Evolutionary conservation across 306 rosid species (phyloP), one percentile per base, ranked within the genome.

Genomic region (Begonia peltatifolia): DNA sequence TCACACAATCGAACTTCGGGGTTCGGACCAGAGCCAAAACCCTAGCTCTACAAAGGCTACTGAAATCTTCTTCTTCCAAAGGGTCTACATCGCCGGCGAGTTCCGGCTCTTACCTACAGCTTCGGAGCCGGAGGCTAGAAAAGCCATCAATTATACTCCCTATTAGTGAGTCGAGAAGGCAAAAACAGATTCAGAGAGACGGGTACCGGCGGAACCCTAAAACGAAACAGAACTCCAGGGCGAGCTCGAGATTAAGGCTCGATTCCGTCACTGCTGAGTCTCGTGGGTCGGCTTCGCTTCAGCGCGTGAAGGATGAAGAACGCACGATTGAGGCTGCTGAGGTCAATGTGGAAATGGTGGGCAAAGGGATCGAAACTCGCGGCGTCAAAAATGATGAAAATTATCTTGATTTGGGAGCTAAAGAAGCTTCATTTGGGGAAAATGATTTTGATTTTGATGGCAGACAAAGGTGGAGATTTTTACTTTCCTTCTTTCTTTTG

Each of bases 21-120:
- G 99, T 90, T 25, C 76, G 93, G 20, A 90, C 99, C 30, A 85
- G 99, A 9, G 95, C 99, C 61, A 84, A 81, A 77, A 90, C 96
- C 78, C 81, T 86, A 67, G 99, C 99, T 12, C 76, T 83, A 2
- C 63, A 66, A 50, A 48, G 69, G 7, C 80, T 75, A 18, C 82
- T 76, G 65, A 76, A 74, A 15, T 68, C 74, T 0, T 73, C 68
- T 30, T 14, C 72, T 22, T 50, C 63, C 8, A 30, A 30, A 2
- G 20, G 74, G 0, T 56, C 72, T 2, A 41, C 74, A 1, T 20
- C 84, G 16, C 62, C 73, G 18, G 36, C 66, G 4, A 14, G 57
- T 23, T 62, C 79, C 0, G 80, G 68, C 6, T 84, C 95, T 14
- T 90, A 83, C 56, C 87, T 86, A 6, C 94, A 86, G 78, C 99